Conservation (phyloP, 139 green algal species). For the Microglena sp. region DNA sequence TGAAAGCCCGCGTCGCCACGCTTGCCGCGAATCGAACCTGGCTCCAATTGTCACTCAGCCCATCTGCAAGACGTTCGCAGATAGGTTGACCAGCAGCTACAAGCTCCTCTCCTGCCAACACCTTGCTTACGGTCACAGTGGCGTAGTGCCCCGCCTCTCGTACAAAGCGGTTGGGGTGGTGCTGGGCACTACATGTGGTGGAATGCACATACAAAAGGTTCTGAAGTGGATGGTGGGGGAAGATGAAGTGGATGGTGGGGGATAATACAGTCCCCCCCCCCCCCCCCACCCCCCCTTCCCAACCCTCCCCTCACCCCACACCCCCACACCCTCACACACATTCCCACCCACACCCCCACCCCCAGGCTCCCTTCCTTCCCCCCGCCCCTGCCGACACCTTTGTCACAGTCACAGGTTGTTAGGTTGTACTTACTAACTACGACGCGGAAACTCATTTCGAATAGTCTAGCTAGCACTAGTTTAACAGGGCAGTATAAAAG, state of each 20-base stretch:
- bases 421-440: too few relatives aligned
- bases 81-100: constrained; percentile 13
- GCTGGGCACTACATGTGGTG: constrained; percentile 35
- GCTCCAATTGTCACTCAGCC: constrained; percentile 87
- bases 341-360: too few relatives aligned
- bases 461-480: too few relatives aligned
- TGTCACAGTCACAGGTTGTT: too few relatives aligned
- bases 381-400: too few relatives aligned
- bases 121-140: constrained; percentile 41
- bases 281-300: not conserved
- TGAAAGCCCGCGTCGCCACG: constrained; percentile 56
- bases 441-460: too few relatives aligned
- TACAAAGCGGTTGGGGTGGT: constrained; percentile 86
- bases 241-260: not conserved
- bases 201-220: not conserved
- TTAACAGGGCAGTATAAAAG: too few relatives aligned
- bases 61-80: constrained; percentile 44
- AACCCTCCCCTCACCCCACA: too few relatives aligned
- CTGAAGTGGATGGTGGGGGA: not conserved
- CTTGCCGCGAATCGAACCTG: constrained; percentile 78
- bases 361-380: not conserved
- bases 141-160: constrained; percentile 67
- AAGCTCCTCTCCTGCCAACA: constrained; percentile 27
- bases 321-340: not conserved
- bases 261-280: not conserved